Evolutionary conservation across 2,329 filamentous ascomycete genomes (phyloP).

Genomic region (Delphinella strobiligena): DNA sequence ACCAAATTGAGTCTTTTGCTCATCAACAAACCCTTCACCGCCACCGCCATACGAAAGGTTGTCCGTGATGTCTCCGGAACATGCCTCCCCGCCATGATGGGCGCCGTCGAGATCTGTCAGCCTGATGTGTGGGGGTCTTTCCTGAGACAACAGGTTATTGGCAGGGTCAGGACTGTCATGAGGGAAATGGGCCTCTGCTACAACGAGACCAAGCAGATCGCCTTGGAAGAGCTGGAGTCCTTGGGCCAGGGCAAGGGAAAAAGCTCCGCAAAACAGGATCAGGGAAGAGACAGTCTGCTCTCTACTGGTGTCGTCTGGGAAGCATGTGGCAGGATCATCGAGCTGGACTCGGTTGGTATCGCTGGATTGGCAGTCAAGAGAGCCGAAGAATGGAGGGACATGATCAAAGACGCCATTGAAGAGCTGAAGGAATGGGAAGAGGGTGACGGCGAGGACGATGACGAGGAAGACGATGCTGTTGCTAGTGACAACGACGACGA

Average conservation of each 20-base stretch:
- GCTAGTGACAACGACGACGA: slow-evolving; percentile 25
- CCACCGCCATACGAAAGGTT: slow-evolving; percentile 59
- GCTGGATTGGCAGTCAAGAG: slow-evolving; percentile 58
- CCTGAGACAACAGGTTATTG: slow-evolving; percentile 52
- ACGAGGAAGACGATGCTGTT: slow-evolving; percentile 26
- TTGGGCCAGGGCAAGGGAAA: slow-evolving; percentile 20
- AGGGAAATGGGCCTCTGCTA: slow-evolving; percentile 52
- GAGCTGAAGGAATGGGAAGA: slow-evolving; percentile 79
- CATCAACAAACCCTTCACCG: slow-evolving; percentile 77
- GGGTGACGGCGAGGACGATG: slow-evolving; percentile 27
- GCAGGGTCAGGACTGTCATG: slow-evolving; percentile 47
- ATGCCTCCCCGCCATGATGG: slow-evolving; percentile 63
- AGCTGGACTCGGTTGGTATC: slow-evolving; percentile 54
- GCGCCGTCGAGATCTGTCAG: slow-evolving; percentile 54
- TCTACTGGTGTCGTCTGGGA: slow-evolving; percentile 74
- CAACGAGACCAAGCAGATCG: slow-evolving; percentile 46
- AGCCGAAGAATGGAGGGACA: slow-evolving; percentile 60
- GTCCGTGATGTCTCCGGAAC: slow-evolving; percentile 60
- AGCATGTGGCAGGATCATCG: slow-evolving; percentile 61
- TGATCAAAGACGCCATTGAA: slow-evolving; percentile 68
- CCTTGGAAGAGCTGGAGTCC: slow-evolving; percentile 28
- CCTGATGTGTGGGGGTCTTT: slow-evolving; percentile 49
- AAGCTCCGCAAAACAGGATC: slow-evolving; percentile 29
- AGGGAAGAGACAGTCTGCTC: slow-evolving; percentile 38
- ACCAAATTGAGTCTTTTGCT: slow-evolving; percentile 82